Evolutionary conservation across 768 basidiomycete species (phyloP).

Genomic region (Neoboletus subvelutipes): DNA sequence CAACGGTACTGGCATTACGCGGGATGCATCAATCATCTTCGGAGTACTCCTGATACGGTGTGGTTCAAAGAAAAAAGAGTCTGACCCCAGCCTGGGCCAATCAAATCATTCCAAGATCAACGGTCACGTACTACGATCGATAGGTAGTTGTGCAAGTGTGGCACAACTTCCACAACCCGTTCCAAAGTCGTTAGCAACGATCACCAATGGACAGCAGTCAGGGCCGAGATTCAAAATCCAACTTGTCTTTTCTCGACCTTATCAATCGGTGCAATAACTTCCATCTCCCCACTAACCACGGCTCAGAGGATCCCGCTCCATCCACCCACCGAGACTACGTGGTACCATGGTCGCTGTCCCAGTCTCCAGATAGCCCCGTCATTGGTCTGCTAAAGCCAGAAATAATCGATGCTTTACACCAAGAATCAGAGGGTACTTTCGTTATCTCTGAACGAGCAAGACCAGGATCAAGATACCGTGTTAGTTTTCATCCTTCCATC

Average conservation of each 20-base stretch:
- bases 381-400: conserved; percentile 61
- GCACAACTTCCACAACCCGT: not conserved
- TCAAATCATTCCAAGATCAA: too few species aligned
- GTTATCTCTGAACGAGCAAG: conserved; percentile 34
- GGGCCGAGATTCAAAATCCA: not conserved
- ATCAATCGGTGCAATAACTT: conserved; percentile 75
- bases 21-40: too few species aligned
- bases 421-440: conserved; percentile 49
- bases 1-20: too few species aligned
- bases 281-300: conserved; percentile 34
- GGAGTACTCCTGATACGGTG: too few species aligned
- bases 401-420: conserved; percentile 51
- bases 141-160: not conserved
- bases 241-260: conserved; percentile 56
- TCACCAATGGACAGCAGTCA: conserved; percentile 7
- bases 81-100: not conserved
- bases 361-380: conserved; percentile 49
- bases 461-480: conserved; percentile 23
- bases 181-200: not conserved
- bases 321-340: conserved; percentile 42
- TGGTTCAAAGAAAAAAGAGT: not conserved
- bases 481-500: conserved; percentile 53
- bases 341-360: conserved; percentile 55
- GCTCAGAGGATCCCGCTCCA: conserved; percentile 24
- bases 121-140: too few species aligned